These are phyloP conservation scores for Lasiosphaeriaceae sp. DNA, from an alignment of 495 filamentous ascomycete species.

Conservation along the genomic window DNA sequence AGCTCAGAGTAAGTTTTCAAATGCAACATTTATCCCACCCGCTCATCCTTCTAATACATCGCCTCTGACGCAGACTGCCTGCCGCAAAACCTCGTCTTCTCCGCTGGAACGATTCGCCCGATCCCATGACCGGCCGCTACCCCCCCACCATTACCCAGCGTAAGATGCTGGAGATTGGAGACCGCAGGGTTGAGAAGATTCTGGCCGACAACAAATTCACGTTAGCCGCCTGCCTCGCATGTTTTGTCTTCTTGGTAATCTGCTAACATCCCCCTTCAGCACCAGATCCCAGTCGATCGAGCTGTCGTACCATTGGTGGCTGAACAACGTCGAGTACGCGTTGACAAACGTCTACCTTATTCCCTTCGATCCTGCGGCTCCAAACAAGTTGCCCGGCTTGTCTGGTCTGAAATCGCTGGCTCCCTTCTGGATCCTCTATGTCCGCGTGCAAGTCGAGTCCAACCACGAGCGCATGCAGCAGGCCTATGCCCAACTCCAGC, in stretches of 20 bases:
- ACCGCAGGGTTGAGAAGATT: constrained; percentile 16
- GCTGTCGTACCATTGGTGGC: constrained; percentile 41
- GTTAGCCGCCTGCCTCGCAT: constrained; percentile 12
- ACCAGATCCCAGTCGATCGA: constrained; percentile 36
- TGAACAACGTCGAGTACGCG: constrained; percentile 38
- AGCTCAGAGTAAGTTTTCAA: background rate
- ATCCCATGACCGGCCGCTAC: constrained; percentile 29
- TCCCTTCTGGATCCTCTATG: constrained; percentile 35
- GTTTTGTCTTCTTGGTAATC: background rate
- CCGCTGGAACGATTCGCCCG: constrained; percentile 42
- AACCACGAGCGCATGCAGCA: constrained; percentile 40
- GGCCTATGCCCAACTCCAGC: constrained; percentile 31
- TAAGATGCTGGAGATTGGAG: constrained; percentile 30
- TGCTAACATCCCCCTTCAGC: constrained; percentile 18
- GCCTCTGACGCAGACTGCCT: background rate
- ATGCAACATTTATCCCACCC: background rate
- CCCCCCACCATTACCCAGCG: constrained; percentile 32
- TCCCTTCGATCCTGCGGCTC: constrained; percentile 3
- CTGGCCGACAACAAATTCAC: constrained; percentile 33
- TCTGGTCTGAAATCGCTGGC: constrained; percentile 17
- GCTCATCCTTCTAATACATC: no score
- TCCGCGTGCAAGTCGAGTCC: constrained; percentile 39
- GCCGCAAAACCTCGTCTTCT: constrained; percentile 14
- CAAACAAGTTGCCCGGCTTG: constrained; percentile 13
- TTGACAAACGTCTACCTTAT: constrained; percentile 30